Evolutionary conservation across 352 stramenopile species (phyloP).

Genomic region (Phytophthora rubi): DNA sequence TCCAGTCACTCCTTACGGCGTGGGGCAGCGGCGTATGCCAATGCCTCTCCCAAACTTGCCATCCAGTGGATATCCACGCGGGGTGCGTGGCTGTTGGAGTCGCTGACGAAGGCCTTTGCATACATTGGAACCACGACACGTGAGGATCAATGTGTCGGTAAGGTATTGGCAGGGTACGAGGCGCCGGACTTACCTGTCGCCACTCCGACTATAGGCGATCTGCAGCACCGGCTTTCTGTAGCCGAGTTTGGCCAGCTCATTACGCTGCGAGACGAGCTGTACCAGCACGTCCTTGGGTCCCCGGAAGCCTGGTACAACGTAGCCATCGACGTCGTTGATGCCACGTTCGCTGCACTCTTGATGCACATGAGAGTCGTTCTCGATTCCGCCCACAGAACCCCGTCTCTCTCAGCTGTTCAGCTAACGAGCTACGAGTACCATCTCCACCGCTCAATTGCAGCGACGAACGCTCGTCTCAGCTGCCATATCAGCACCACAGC

Average conservation of each 20-base stretch:
- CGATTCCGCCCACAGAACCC: neutral
- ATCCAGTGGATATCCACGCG: slow-evolving; percentile 28
- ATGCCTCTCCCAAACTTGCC: slow-evolving; percentile 12
- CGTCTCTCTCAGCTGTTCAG: neutral
- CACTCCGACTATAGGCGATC: slow-evolving; percentile 9
- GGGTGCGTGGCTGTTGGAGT: slow-evolving; percentile 8
- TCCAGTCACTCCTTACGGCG: slow-evolving; percentile 10
- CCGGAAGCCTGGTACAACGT: slow-evolving; percentile 9
- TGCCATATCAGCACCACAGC: slow-evolving; percentile 5
- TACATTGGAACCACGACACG: slow-evolving; percentile 32
- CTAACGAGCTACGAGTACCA: neutral
- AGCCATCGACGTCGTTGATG: neutral
- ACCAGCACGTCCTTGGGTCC: slow-evolving; percentile 1
- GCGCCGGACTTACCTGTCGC: slow-evolving; percentile 22
- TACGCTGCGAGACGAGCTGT: slow-evolving; percentile 12
- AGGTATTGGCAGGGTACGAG: slow-evolving; percentile 17
- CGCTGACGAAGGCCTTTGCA: slow-evolving; percentile 23
- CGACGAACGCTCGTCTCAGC: neutral
- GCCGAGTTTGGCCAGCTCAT: slow-evolving; percentile 2
- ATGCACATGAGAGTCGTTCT: slow-evolving; percentile 12
- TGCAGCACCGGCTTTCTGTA: neutral
- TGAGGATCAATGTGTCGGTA: slow-evolving; percentile 24
- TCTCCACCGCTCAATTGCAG: neutral
- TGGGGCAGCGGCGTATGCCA: slow-evolving; percentile 13
- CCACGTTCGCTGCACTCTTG: slow-evolving; percentile 11